Conservation (phyloP, 1,284 basidiomycete species). For the Pyrrhoderma noxium region DNA sequence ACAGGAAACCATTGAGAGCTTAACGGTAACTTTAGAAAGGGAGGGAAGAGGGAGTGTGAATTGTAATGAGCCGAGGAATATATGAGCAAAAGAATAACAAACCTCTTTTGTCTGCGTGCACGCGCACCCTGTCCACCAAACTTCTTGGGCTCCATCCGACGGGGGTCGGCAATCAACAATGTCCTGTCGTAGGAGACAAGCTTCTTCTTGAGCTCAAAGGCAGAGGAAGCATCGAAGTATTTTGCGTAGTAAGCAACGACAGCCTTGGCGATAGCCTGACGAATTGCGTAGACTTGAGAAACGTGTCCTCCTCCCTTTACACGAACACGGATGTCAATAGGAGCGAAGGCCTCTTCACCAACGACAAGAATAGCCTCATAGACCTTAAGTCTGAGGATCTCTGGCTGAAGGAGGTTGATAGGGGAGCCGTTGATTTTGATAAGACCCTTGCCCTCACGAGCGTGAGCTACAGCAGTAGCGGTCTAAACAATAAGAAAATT, state of each 20-base stretch:
- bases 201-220: conserved; percentile 95
- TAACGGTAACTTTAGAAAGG: conserved; percentile 74
- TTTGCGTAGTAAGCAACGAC: conserved; percentile 98
- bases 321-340: conserved; percentile 94
- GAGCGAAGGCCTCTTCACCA: conserved; percentile 77
- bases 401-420: conserved; percentile 90
- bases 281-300: conserved; percentile 98
- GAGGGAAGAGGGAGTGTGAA: too few relatives aligned
- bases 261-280: conserved; percentile 98
- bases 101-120: conserved; percentile 94
- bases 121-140: conserved; percentile 96
- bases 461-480: conserved; percentile 93
- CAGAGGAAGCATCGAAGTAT: conserved; percentile 96
- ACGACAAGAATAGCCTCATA: conserved; percentile 93
- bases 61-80: too few relatives aligned
- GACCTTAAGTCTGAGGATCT: conserved; percentile 96
- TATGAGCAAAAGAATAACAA: neutral
- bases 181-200: conserved; percentile 92
- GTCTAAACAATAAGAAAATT: conserved; percentile 46
- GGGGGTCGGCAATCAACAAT: conserved; percentile 95
- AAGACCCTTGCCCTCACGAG: conserved; percentile 94
- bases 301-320: conserved; percentile 99
- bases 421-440: conserved; percentile 97
- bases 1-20: conserved; percentile 28
- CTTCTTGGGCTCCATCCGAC: conserved; percentile 99